Evolutionary conservation across 225 moss, liverwort and hornwort species (phyloP).

Genomic region (Marchantia polymorpha): DNA sequence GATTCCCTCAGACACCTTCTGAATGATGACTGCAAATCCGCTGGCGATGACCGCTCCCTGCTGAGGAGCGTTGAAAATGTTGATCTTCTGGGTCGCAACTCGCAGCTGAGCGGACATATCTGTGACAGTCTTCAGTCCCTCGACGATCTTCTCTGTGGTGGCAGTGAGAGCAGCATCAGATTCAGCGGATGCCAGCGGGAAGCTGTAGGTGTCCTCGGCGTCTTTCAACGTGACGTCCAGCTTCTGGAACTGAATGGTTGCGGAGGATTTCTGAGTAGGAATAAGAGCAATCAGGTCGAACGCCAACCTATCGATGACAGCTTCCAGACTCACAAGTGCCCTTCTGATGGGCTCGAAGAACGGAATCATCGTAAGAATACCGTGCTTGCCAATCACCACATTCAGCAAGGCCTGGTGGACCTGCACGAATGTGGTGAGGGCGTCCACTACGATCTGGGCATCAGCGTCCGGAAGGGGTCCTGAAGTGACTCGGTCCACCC

Average conservation of each 20-base stretch:
- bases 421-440: conserved; percentile 1
- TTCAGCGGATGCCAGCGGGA: no score
- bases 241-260: no score
- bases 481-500: background rate
- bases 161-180: no score
- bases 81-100: background rate
- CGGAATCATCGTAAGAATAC: no score
- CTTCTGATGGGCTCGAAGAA: no score
- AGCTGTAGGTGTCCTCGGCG: no score
- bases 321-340: no score
- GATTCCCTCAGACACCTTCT: conserved; percentile 14
- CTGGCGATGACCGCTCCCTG: conserved; percentile 18
- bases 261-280: no score
- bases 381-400: background rate
- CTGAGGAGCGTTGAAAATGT: conserved; percentile 8
- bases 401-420: conserved; percentile 32
- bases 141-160: background rate
- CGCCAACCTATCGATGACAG: no score
- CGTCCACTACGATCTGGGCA: conserved; percentile 22
- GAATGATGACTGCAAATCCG: conserved; percentile 27
- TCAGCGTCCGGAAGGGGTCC: conserved; percentile 18
- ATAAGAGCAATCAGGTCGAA: no score
- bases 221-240: no score
- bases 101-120: conserved; percentile 24
- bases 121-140: conserved; percentile 26